Base-by-base conservation (phyloP, 2,329 filamentous ascomycete genomes). In the Colletotrichum endophyticum region DNA sequence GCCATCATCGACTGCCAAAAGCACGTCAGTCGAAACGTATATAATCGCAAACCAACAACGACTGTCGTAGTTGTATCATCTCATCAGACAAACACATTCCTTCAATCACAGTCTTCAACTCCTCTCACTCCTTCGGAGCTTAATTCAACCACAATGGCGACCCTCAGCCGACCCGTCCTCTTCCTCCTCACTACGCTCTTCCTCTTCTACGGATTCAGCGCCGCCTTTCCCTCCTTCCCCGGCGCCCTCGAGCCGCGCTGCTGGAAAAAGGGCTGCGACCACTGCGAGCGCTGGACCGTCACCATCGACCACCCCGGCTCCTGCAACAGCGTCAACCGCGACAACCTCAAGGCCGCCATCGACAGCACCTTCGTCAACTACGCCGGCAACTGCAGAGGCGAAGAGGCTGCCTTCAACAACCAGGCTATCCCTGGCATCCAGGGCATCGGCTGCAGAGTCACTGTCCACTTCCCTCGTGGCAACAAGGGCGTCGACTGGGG, bases 401-500 rank as follows among this genome's bases (percentile, higher is more conserved):
- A 71, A 3, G 69, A 71, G 16, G 69, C 69, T 0, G 34, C 36
- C 28, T 71, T 66, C 39, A 71, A 32, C 57, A 71, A 34, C 28
- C 69, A 71, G 9, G 69, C 69, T 1, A 66, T 71, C 62, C 57
- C 69, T n/a, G 69, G 69, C 6, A 64, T 66, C 2, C 39, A 30
- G 27, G 69, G 59, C 15, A 28, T 71, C 1, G 69, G 57, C n/a
- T 71, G 69, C 69, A 71, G 69, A 64, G 69, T 71, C 36, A 71
- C 69, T 22, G 59, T 71, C 2, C 34, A 71, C 39, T 71, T 71
- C 16, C 69, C 69, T 34, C 28, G 69, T 32, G 69, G 69, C 36
- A 71, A 71, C 27, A 71, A 71, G 69, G 69, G 69, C n/a, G 69
- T 71, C 1, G 69, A 71, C 59, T 71, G 69, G 69, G 69, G 69